A percentile compares a stretch with the other conserved stretches of the same genome.
phyloP scores from a whole-genome alignment of 2,329 filamentous ascomycete species.

The Allantophomopsis lycopodina region DNA sequence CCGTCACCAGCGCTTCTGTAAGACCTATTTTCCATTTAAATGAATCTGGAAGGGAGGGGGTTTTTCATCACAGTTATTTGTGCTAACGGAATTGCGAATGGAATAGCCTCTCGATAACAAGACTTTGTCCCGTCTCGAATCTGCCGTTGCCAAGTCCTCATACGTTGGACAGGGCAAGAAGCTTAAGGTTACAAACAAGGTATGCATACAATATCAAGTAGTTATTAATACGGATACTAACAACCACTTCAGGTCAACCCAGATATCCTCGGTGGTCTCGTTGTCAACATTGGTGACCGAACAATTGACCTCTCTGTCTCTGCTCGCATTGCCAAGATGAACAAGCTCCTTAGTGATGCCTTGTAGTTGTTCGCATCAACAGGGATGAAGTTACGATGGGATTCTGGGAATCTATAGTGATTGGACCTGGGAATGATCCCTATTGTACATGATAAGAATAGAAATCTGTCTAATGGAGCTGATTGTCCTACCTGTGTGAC shows the following conservation, averaged over 20 bases:
- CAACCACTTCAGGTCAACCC: conserved; percentile 61
- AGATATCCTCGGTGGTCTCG: conserved; percentile 82
- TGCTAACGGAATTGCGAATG: background rate
- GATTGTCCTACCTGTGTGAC: too few species aligned
- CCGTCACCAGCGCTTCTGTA: conserved; percentile 82
- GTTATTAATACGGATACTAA: conserved; percentile 1
- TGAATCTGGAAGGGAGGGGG: conserved; percentile 1
- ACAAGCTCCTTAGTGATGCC: conserved; percentile 95
- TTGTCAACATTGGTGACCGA: conserved; percentile 94
- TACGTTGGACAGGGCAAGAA: conserved; percentile 90
- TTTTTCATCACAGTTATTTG: background rate
- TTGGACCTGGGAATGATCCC: too few species aligned
- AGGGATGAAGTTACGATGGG: too few species aligned
- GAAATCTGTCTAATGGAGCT: too few species aligned
- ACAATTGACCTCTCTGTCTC: conserved; percentile 97
- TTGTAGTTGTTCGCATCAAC: conserved; percentile 48
- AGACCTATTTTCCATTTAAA: conserved; percentile 13
- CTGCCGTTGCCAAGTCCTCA: conserved; percentile 75
- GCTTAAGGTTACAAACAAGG: conserved; percentile 91
- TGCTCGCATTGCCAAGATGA: conserved; percentile 91
- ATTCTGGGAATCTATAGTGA: too few species aligned
- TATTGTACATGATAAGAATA: too few species aligned
- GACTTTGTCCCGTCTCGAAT: conserved; percentile 75
- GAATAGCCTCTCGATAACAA: conserved; percentile 69
- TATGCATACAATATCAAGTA: conserved; percentile 20